A percentile compares a stretch with the other conserved stretches of the same genome.
Conservation (phyloP, 257 asterid species). For the Gentiana dahurica region DNA sequence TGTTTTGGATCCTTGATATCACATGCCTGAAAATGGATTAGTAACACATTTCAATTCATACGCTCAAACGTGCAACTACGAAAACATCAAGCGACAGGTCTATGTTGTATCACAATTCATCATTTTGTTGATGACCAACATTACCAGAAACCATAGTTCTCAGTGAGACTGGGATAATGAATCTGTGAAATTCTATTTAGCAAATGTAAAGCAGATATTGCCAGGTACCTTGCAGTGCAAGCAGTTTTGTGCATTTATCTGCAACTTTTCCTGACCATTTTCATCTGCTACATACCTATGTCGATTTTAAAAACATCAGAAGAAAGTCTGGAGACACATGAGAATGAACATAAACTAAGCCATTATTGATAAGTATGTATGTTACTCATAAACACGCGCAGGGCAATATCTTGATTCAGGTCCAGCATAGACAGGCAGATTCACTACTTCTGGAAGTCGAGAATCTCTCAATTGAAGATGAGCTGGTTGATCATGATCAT, state of each 20-base stretch:
- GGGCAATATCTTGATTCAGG: conserved; percentile 96
- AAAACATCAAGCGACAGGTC: too few species aligned
- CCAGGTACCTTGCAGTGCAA: conserved; percentile 87
- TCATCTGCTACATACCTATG: conserved; percentile 63
- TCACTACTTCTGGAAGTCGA: conserved; percentile 52
- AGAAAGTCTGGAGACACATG: not conserved
- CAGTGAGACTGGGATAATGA: too few species aligned
- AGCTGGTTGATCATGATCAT: conserved; percentile 87
- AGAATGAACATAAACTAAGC: not conserved
- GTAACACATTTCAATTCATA: not conserved
- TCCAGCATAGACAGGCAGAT: conserved; percentile 70
- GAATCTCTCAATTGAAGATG: conserved; percentile 79
- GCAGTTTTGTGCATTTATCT: conserved; percentile 93
- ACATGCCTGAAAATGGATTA: conserved; percentile 56
- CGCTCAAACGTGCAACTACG: too few species aligned
- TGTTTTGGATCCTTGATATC: conserved; percentile 91
- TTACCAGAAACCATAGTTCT: too few species aligned
- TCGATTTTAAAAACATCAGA: conserved; percentile 1
- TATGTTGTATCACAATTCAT: too few species aligned
- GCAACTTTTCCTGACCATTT: conserved; percentile 57
- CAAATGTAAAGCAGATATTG: not conserved
- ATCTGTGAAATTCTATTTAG: too few species aligned
- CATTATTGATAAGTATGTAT: conserved; percentile 25
- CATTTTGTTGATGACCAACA: too few species aligned
- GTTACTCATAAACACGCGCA: conserved; percentile 92